Base-by-base conservation (phyloP, 139 green algal genomes). In the Desmodesmus armatus region DNA sequence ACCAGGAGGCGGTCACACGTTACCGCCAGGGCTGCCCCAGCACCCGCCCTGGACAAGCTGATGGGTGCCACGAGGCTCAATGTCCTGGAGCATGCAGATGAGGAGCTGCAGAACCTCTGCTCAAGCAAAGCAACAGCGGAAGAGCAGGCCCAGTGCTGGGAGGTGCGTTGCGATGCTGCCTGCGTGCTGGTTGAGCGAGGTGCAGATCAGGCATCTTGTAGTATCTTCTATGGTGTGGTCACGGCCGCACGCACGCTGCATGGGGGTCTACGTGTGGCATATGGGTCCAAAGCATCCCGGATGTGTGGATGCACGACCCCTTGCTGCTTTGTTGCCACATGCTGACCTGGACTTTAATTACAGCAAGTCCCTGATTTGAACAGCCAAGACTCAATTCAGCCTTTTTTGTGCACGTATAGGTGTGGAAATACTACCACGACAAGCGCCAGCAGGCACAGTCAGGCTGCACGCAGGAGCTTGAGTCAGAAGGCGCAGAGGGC, bases 381-480 rank as follows among this genome's bases (percentile, higher is more conserved):
- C n/a, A n/a, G n/a, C n/a, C n/a, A n/a, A n/a, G n/a, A n/a, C n/a
- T n/a, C n/a, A n/a, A n/a, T n/a, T n/a, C n/a, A n/a, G n/a, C n/a
- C n/a, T n/a, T 31, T 5, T 49, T 4, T 19, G 15, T 40, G 5
- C 29, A 1, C 2, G 4, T 58, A 23, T 33, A 82, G 76, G 76
- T 82, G 37, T 71, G 40, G 44, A 47, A 71, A 19, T 82, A 47
- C 25, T 82, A 82, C 40, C 53, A 82, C 17, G 55, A 82, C 21
- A 66, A 65, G 2, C 53, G 55, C 35, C 40, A 67, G 51, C 7
- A 72, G 41, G 76, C 76, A 37, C 76, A 72, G 17, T 25, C 53
- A 15, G 76, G 76, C n/a, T 82, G 76, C 47, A 29, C 15, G 25
- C 31, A 19, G 1, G 76, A 82, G 47, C 53, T 82, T 5, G 37